Evolutionary conservation across 805 yeast genomes (phyloP), one percentile per base, ranked within the genome.

Genomic region (Saccharomyces jurei): DNA sequence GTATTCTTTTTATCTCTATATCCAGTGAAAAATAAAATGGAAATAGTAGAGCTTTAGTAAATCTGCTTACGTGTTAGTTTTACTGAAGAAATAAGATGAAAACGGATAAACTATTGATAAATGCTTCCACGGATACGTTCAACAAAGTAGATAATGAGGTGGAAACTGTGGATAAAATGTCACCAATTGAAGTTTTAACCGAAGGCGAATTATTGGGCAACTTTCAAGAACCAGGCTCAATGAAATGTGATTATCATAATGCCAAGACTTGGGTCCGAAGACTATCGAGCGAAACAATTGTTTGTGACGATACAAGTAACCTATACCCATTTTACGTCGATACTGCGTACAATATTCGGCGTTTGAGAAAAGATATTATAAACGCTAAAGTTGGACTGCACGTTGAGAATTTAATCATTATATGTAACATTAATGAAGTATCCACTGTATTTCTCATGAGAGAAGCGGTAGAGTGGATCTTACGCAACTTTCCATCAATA

Each of bases 351-450:
- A 22, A 17, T 21, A 25, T 36, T 17, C 21, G 44, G 13, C 44
- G 44, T 36, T 36, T 36, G 51, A 58, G 58, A 28, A 83, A 82
- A 57, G 83, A 84, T 68, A 69, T 86, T 47, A 77, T 84, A 51
- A 80, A 81, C 60, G 87, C 89, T 6, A 84, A 87, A 1, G 81
- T 88, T 44, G 82, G 82, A 61, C 68, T 88, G 28, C 83, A 84
- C 53, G 81, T 86, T 10, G 77, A 79, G 49, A 80, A 86, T n/a
- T 81, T 89, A 21, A 77, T 89, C 79, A 79, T 89, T 4, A 87
- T 89, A 17, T 88, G 96, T 21, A 89, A 94, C 0, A 36, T 49
- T 6, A 77, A 92, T 53, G 96, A 89, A 66, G 84, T 85, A 64
- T 82, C 89, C 8, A 72, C 89, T 51, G 80, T 87, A 2, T 81